Percentiles rank a stretch among this genome's conserved stretches.
These are phyloP conservation scores for Tylopilus plumbeoviolaceoides DNA, from an alignment of 768 basidiomycete species.

Conservation along the genomic window DNA sequence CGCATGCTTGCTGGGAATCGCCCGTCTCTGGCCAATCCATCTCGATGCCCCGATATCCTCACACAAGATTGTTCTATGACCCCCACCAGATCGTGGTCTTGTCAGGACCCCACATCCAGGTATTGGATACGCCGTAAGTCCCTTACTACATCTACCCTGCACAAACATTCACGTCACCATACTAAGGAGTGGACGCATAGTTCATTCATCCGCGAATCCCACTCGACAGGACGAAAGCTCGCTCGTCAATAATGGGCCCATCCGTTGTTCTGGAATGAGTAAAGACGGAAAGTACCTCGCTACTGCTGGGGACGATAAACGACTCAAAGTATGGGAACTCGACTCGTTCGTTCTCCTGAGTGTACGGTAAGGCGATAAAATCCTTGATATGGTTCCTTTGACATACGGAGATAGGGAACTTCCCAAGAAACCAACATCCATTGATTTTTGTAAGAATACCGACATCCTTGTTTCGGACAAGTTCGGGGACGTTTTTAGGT, in stretches of 20 bases:
- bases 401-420: constrained; percentile 51
- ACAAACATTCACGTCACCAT: constrained; percentile 3
- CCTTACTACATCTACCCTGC: not conserved
- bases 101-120: constrained; percentile 61
- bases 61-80: constrained; percentile 43
- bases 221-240: constrained; percentile 29
- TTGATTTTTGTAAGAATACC: constrained; percentile 59
- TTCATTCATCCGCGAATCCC: constrained; percentile 40
- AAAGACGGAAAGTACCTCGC: constrained; percentile 44
- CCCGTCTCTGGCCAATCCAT: not conserved
- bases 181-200: constrained; percentile 46
- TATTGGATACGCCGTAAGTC: constrained; percentile 52
- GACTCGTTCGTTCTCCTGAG: constrained; percentile 53
- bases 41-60: constrained; percentile 44
- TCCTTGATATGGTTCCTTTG: not conserved
- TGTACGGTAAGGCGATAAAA: constrained; percentile 47
- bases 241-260: constrained; percentile 47
- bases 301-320: constrained; percentile 77
- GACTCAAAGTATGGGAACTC: constrained; percentile 69
- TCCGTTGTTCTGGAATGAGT: constrained; percentile 58
- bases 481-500: constrained; percentile 93
- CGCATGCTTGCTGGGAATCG: no score
- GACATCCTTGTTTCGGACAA: constrained; percentile 87
- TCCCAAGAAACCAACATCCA: constrained; percentile 74
- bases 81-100: constrained; percentile 38